Conservation (phyloP, 345 rosid genomes). For the Lenwebbia sp. region DNA sequence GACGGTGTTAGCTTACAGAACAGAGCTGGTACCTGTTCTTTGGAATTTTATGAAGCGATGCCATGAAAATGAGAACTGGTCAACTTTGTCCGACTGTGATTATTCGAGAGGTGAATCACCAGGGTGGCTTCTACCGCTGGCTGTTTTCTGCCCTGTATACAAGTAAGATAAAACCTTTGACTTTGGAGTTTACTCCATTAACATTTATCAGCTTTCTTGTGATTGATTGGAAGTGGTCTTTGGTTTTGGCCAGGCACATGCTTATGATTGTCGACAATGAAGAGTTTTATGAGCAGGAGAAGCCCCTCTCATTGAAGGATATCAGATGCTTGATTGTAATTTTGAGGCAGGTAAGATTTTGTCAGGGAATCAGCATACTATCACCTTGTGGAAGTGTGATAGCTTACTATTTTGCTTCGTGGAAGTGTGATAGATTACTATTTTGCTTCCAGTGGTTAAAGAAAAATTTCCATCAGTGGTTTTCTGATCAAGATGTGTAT, state of each 20-base stretch:
- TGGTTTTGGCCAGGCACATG: conserved; percentile 75
- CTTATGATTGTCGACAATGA: conserved; percentile 92
- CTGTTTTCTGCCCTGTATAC: conserved; percentile 95
- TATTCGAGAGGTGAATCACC: conserved; percentile 76
- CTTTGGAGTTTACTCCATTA: not conserved
- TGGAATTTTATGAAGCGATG: conserved; percentile 90
- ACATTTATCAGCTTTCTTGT: not conserved
- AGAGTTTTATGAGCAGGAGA: conserved; percentile 95
- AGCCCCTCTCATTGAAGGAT: conserved; percentile 78
- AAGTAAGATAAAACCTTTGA: conserved; percentile 43
- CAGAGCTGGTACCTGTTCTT: conserved; percentile 82
- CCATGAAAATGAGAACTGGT: conserved; percentile 83
- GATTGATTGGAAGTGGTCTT: not conserved
- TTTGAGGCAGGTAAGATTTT: conserved; percentile 63
- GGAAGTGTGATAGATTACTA: not conserved
- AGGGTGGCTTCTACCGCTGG: conserved; percentile 89
- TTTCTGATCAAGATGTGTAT: not conserved
- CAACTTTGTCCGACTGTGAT: conserved; percentile 48
- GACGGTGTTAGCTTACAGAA: conserved; percentile 89
- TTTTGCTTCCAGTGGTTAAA: not conserved
- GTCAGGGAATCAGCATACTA: not conserved
- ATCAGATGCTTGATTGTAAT: conserved; percentile 61
- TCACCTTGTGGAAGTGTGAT: not conserved
- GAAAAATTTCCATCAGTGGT: not conserved
- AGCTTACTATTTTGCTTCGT: not conserved